These are phyloP conservation scores for Apophysomyces variabilis DNA, from an alignment of 371 early-diverging fungal genomes.

Conservation along the genomic window DNA sequence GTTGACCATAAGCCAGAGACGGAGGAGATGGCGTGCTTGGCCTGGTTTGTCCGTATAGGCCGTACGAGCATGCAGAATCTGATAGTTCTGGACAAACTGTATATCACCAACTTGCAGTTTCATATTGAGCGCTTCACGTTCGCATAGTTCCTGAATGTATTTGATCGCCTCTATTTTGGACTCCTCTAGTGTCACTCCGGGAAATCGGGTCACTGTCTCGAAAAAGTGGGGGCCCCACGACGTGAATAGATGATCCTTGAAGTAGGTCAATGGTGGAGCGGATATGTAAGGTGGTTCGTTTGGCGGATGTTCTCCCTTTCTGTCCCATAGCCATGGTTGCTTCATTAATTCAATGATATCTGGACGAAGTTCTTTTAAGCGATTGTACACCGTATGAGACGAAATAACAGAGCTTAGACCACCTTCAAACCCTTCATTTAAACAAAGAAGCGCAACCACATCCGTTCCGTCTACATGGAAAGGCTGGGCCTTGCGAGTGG, in stretches of 20 bases:
- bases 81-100: slow-evolving; percentile 49
- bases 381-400: slow-evolving; percentile 50
- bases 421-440: slow-evolving; percentile 39
- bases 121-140: slow-evolving; percentile 50
- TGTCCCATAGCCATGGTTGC: slow-evolving; percentile 51
- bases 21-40: slow-evolving; percentile 40
- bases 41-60: slow-evolving; percentile 41
- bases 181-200: slow-evolving; percentile 29
- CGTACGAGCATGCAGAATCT: slow-evolving; percentile 49
- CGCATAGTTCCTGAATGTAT: slow-evolving; percentile 45
- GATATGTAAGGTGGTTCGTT: slow-evolving; percentile 35
- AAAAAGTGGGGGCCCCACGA: slow-evolving; percentile 55
- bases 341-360: slow-evolving; percentile 50
- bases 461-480: slow-evolving; percentile 56
- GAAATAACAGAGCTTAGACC: slow-evolving; percentile 47
- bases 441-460: slow-evolving; percentile 41
- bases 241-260: slow-evolving; percentile 39
- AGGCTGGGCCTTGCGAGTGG: slow-evolving; percentile 52
- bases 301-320: slow-evolving; percentile 43
- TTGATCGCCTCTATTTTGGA: slow-evolving; percentile 45
- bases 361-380: slow-evolving; percentile 38
- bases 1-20: slow-evolving; percentile 45
- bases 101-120: slow-evolving; percentile 46
- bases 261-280: slow-evolving; percentile 38
- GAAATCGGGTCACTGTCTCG: slow-evolving; percentile 47